phyloP scores from a whole-genome alignment of 331 rosid genomes.

The Ulmus americana region DNA sequence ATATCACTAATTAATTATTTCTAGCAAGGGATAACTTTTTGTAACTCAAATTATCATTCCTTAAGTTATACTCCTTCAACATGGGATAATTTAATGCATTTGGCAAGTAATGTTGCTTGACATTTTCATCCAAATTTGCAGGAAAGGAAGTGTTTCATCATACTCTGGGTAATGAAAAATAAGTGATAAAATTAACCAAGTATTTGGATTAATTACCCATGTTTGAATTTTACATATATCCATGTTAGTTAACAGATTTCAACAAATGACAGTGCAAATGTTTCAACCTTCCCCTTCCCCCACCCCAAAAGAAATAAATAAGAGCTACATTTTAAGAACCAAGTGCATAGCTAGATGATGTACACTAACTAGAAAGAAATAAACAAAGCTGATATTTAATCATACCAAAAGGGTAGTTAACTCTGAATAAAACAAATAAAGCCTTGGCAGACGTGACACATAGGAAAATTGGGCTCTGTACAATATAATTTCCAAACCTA shows the following conservation, averaged over 20 bases:
- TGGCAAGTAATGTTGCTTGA: conserved; percentile 91
- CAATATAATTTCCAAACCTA: conserved; percentile 12
- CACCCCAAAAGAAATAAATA: not conserved
- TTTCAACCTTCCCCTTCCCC: not conserved
- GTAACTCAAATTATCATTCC: conserved; percentile 84
- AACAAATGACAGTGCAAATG: too few species aligned
- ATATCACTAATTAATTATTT: not conserved
- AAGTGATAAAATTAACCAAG: not conserved
- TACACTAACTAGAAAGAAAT: conserved; percentile 4
- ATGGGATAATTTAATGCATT: conserved; percentile 90
- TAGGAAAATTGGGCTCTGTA: not conserved
- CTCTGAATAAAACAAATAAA: not conserved
- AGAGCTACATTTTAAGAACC: not conserved
- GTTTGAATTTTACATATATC: not conserved
- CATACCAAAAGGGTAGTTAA: not conserved
- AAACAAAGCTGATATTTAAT: not conserved
- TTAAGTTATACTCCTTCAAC: conserved; percentile 97
- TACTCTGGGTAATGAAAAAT: not conserved
- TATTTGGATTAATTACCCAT: not conserved
- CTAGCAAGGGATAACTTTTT: conserved; percentile 7
- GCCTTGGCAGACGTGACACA: not conserved
- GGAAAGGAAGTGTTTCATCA: not conserved
- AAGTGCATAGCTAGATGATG: not conserved
- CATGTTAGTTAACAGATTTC: too few species aligned
- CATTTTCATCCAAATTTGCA: conserved; percentile 47